These are phyloP conservation scores for Alternaria arbusti DNA, from an alignment of 2,329 filamentous ascomycete genomes.

Conservation along the genomic window DNA sequence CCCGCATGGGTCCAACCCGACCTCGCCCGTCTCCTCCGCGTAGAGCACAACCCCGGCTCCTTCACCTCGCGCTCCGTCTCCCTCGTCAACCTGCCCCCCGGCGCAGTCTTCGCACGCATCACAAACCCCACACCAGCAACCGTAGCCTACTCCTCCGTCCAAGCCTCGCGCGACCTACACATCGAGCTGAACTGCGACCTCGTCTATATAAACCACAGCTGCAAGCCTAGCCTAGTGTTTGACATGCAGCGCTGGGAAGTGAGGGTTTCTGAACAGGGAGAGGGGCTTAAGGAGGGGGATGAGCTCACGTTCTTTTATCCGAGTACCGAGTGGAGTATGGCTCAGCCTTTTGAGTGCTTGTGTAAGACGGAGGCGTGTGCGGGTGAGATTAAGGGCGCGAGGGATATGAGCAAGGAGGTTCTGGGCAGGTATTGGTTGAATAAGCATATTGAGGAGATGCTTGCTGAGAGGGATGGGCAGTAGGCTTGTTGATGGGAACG, in stretches of 20 bases:
- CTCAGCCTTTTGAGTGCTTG: constrained; percentile 71
- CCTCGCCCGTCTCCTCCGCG: constrained; percentile 47
- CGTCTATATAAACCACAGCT: constrained; percentile 65
- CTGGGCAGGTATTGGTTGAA: constrained; percentile 61
- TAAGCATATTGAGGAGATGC: constrained; percentile 40
- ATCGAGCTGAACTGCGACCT: constrained; percentile 65
- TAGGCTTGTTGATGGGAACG: neutral
- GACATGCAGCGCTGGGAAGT: constrained; percentile 60
- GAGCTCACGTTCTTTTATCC: constrained; percentile 72
- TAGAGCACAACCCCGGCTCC: constrained; percentile 48
- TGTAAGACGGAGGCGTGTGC: constrained; percentile 65
- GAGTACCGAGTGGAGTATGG: constrained; percentile 77
- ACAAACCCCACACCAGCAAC: constrained; percentile 53
- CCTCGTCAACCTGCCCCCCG: constrained; percentile 57
- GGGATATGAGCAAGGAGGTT: constrained; percentile 61
- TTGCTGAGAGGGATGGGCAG: constrained; percentile 26
- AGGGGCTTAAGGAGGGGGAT: constrained; percentile 46
- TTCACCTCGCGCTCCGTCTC: constrained; percentile 56
- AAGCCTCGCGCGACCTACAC: constrained; percentile 56
- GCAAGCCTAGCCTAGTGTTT: constrained; percentile 60
- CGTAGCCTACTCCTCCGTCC: constrained; percentile 60
- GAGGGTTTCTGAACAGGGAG: constrained; percentile 55
- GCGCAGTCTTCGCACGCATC: constrained; percentile 59
- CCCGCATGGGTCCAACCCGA: constrained; percentile 48
- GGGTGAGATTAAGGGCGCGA: constrained; percentile 68